Conservation (phyloP, 225 moss, liverwort and hornwort species). For the Thuidium tamariscinum region DNA sequence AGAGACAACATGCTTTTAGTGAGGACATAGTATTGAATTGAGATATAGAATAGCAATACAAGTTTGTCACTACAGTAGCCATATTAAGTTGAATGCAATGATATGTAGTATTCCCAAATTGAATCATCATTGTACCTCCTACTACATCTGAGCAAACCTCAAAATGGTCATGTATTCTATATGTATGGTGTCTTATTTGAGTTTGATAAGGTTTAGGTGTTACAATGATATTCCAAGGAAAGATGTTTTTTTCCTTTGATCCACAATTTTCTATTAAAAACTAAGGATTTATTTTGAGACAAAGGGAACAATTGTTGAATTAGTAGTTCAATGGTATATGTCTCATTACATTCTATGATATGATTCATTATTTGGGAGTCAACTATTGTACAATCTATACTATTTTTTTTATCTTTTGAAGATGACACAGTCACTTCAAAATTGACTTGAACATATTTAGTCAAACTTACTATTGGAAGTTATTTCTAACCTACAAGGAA, state of each 20-base stretch:
- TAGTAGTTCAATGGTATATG: neutral
- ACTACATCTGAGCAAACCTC: neutral
- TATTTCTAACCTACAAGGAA: rapidly evolving
- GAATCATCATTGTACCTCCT: rapidly evolving
- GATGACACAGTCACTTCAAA: neutral
- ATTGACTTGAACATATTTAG: no score
- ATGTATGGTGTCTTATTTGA: neutral
- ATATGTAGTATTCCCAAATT: no score
- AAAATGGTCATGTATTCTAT: neutral
- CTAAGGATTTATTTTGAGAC: no score
- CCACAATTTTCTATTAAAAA: no score
- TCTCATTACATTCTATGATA: rapidly evolving
- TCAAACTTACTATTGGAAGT: neutral
- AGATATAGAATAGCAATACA: no score
- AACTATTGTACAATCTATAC: neutral
- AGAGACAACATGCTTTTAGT: neutral
- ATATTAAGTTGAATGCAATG: rapidly evolving
- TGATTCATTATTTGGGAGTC: neutral
- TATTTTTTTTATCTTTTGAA: neutral
- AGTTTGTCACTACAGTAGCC: neutral
- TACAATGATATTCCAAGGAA: neutral
- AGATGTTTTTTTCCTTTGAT: no score
- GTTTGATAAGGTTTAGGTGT: neutral
- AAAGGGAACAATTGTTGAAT: neutral
- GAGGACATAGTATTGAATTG: neutral